phyloP scores from a whole-genome alignment of 352 stramenopile genomes.

The Sclerospora graminicola region DNA sequence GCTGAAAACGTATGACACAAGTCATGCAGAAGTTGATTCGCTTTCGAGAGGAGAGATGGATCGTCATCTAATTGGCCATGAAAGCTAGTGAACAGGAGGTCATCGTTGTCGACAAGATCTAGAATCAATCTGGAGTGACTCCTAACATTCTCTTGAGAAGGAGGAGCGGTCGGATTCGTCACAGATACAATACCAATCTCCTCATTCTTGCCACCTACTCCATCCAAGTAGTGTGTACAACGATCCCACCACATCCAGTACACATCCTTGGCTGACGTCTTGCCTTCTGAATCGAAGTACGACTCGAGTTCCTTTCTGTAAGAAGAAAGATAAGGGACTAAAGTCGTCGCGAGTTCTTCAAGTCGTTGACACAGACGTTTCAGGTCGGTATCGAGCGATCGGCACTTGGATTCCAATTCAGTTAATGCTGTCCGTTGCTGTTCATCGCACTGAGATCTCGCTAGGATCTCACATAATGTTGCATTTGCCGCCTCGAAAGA shows the following conservation, averaged over 20 bases:
- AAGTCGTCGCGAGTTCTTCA: conserved; percentile 14
- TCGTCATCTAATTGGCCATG: not conserved
- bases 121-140: conserved; percentile 14
- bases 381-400: conserved; percentile 25
- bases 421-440: conserved; percentile 13
- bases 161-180: not conserved
- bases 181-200: not conserved
- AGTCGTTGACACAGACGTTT: conserved; percentile 16
- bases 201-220: not conserved
- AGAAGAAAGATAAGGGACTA: conserved; percentile 28
- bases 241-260: conserved; percentile 36
- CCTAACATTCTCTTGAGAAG: conserved; percentile 12
- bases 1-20: conserved; percentile 16
- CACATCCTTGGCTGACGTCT: conserved; percentile 23
- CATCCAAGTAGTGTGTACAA: conserved; percentile 17
- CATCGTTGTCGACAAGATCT: conserved; percentile 4
- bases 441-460: conserved; percentile 4
- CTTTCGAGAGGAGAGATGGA: conserved; percentile 4
- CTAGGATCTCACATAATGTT: conserved; percentile 6
- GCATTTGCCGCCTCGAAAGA: conserved; percentile 20
- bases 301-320: conserved; percentile 35
- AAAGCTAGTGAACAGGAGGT: not conserved
- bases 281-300: conserved; percentile 18
- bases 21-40: conserved; percentile 12
- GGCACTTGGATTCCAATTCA: conserved; percentile 20